Evolutionary conservation across 1,139 yeast species (phyloP), one percentile per base, ranked within the genome.

Genomic region (Protomyces gravidus): DNA sequence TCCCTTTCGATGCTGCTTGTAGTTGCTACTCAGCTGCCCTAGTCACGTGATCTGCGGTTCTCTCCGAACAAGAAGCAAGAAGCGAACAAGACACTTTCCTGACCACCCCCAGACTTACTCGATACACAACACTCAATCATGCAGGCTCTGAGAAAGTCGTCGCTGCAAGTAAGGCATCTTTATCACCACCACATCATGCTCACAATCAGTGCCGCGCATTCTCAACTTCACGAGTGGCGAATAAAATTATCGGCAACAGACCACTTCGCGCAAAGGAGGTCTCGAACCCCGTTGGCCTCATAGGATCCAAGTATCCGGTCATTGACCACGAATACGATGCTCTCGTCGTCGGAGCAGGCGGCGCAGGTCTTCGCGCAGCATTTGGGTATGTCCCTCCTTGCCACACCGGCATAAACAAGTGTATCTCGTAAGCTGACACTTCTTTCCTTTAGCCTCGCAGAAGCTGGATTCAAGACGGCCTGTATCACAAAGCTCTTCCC

Each of bases 311-410:
- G 72, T 90, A 90, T 76, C 95, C 89, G 70, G 85, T 92, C 65
- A 50, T 61, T 33, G 95, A 92, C 76, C 98, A 92, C 75, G 97
- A 92, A 75, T 92, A 92, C 76, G 98, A 92, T 76, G 89, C 96
- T 79, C 83, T 92, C 60, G 98, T 92, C 64, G 92, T 92, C 61
- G 98, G 98, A 70, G 98, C 97, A 60, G 98, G 98, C 70, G 98
- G 98, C 73, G 98, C 98, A 53, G 98, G 98, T 72, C 80, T 92
- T 65, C 85, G 98, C 78, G 98, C 98, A 49, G 97, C 98, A 42
- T 92, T 90, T 69, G 60, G 58, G 58, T 53, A 28, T 9, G 58
- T 36, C 23, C 23, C 11, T 39, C 48, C 19, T 45, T 39, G 42
- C 28, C 57, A 19, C 40, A 7, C 15, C 15, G 49, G 25, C 26